Evolutionary conservation across 2,329 filamentous ascomycete genomes (phyloP).

Genomic region (Orbilia javanica): DNA sequence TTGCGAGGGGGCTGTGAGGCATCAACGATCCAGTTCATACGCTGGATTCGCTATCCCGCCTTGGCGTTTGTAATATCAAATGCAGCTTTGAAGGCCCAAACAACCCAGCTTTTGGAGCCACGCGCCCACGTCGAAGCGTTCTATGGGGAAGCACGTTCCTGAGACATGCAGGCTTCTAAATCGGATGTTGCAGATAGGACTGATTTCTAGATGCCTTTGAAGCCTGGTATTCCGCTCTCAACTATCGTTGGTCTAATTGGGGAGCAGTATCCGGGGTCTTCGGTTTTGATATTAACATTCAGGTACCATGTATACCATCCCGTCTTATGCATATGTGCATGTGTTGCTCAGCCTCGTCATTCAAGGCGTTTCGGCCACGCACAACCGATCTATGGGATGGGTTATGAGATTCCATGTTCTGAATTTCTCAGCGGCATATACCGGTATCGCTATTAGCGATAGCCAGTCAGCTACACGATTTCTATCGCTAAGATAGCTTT

Average conservation of each 20-base stretch:
- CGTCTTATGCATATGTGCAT: slow-evolving; percentile 1
- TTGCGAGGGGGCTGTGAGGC: slow-evolving; percentile 39
- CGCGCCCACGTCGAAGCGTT: neutral
- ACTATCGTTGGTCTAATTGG: neutral
- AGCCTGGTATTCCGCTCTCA: neutral
- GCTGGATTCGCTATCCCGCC: slow-evolving; percentile 35
- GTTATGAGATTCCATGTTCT: slow-evolving; percentile 5
- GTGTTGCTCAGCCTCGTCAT: slow-evolving; percentile 52
- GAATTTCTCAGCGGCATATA: slow-evolving; percentile 2
- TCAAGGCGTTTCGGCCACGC: slow-evolving; percentile 11
- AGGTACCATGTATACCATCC: slow-evolving; percentile 3
- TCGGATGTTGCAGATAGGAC: neutral
- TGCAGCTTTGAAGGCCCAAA: slow-evolving; percentile 1
- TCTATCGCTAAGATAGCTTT: slow-evolving; percentile 32
- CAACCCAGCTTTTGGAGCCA: slow-evolving; percentile 6
- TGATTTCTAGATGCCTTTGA: slow-evolving; percentile 11
- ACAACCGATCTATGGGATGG: slow-evolving; percentile 5
- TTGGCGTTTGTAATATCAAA: slow-evolving; percentile 42
- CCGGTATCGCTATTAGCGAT: slow-evolving; percentile 24
- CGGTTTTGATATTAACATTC: slow-evolving; percentile 1
- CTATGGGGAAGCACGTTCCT: slow-evolving; percentile 17
- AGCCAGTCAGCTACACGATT: slow-evolving; percentile 30
- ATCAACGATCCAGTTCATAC: neutral
- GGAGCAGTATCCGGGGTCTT: slow-evolving; percentile 1
- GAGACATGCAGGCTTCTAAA: slow-evolving; percentile 34